Evolutionary conservation across 495 filamentous ascomycete species (phyloP).

Genomic region (Lentithecium fluviatile): DNA sequence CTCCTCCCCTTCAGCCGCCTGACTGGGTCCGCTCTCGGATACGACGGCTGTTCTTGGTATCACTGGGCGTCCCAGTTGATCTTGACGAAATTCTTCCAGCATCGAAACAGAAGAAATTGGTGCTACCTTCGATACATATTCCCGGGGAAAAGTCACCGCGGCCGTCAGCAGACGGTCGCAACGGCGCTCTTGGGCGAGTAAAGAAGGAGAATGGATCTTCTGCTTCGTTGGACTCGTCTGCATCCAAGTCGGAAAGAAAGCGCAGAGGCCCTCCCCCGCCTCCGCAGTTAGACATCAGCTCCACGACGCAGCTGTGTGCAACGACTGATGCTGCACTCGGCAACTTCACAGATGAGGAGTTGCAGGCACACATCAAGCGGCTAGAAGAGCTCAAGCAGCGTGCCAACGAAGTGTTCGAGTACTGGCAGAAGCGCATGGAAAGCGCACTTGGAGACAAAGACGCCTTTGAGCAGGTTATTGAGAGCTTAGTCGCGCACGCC

Average conservation of each 20-base stretch:
- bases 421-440: conserved; percentile 84
- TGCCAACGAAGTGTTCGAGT: conserved; percentile 77
- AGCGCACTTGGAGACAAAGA: conserved; percentile 86
- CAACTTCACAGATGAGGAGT: conserved; percentile 73
- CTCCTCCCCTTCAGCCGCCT: conserved; percentile 89
- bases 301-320: conserved; percentile 72
- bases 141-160: conserved; percentile 45
- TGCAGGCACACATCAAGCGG: conserved; percentile 68
- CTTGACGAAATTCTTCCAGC: conserved; percentile 95
- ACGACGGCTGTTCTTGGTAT: conserved; percentile 92
- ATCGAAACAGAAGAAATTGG: conserved; percentile 95
- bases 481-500: conserved; percentile 94
- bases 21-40: conserved; percentile 98
- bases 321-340: conserved; percentile 79
- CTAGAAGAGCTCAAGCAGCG: conserved; percentile 65
- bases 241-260: conserved; percentile 41
- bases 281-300: conserved; percentile 75
- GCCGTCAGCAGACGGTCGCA: conserved; percentile 51
- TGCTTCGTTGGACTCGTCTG: conserved; percentile 54
- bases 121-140: conserved; percentile 80
- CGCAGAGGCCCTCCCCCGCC: conserved; percentile 61
- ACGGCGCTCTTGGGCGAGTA: conserved; percentile 51
- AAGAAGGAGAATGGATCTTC: conserved; percentile 57
- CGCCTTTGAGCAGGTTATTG: conserved; percentile 96
- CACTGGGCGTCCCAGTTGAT: conserved; percentile 91